A percentile compares a stretch with the other conserved stretches of the same genome.
Conservation (phyloP, 805 yeast genomes). For the Ogataea philodendri region DNA sequence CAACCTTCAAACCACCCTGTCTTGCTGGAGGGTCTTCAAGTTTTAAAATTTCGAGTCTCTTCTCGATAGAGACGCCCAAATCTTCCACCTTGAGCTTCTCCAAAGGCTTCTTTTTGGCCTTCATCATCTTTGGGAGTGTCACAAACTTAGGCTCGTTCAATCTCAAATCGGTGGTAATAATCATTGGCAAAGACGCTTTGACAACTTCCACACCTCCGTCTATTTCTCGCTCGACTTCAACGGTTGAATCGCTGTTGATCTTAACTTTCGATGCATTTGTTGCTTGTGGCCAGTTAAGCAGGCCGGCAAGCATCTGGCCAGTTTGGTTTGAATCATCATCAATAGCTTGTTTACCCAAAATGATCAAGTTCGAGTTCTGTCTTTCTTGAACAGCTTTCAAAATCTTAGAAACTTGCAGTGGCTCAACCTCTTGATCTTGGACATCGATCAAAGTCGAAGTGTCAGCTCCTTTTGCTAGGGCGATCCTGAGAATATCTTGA, state of each 20-base stretch:
- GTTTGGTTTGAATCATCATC: conserved; percentile 95
- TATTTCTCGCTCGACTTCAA: conserved; percentile 84
- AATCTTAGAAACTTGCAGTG: conserved; percentile 84
- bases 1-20: conserved; percentile 77
- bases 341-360: conserved; percentile 94
- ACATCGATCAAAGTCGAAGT: conserved; percentile 77
- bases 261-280: conserved; percentile 89
- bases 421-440: conserved; percentile 71
- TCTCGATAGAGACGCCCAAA: conserved; percentile 62
- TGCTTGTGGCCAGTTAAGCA: conserved; percentile 94
- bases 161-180: conserved; percentile 90
- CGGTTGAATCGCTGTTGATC: conserved; percentile 52
- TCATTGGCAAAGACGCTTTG: conserved; percentile 73
- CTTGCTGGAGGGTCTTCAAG: conserved; percentile 86
- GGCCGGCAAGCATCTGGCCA: conserved; percentile 94
- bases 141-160: conserved; percentile 94
- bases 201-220: conserved; percentile 93
- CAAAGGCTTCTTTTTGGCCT: conserved; percentile 95
- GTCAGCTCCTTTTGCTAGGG: conserved; percentile 95
- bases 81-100: conserved; percentile 63
- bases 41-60: conserved; percentile 64
- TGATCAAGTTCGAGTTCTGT: conserved; percentile 71
- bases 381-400: conserved; percentile 69
- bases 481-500: conserved; percentile 83
- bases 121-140: conserved; percentile 95